phyloP scores from a whole-genome alignment of 2,329 filamentous ascomycete species.

The Amphichorda felina region DNA sequence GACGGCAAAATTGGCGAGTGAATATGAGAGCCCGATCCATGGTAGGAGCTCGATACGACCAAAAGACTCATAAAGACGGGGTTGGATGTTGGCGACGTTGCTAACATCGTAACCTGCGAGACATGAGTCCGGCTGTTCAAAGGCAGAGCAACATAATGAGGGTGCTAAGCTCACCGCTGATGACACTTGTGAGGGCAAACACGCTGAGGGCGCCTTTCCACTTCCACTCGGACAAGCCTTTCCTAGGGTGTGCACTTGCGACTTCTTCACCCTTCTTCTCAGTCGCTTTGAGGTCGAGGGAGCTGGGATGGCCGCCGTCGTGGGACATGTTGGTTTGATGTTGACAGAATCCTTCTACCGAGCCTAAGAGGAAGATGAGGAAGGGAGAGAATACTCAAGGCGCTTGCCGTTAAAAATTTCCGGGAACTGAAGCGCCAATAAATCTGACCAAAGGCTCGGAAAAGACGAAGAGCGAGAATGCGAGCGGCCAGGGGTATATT shows the following conservation, averaged over 20 bases:
- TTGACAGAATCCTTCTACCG: no score
- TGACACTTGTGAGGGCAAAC: constrained; percentile 4
- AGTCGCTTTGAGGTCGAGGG: no score
- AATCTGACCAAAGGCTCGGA: no score
- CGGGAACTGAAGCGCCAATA: no score
- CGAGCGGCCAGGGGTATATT: no score
- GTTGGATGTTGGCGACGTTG: constrained; percentile 42
- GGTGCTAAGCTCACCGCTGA: constrained; percentile 4
- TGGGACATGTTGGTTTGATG: no score
- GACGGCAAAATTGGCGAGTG: constrained; percentile 17
- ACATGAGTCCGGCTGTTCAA: neutral
- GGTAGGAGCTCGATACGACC: constrained; percentile 23
- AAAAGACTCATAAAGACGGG: constrained; percentile 41
- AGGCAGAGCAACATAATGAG: neutral
- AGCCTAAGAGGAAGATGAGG: no score
- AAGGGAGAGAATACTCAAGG: neutral
- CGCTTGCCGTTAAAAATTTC: no score
- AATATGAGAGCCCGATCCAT: constrained; percentile 25
- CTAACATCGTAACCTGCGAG: constrained; percentile 26
- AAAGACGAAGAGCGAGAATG: no score
- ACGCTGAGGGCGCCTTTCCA: constrained; percentile 6
- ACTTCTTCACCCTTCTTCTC: no score
- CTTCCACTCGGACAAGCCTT: constrained; percentile 3
- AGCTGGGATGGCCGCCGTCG: no score
- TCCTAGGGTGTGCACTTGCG: neutral